Base-by-base conservation (phyloP, 352 stramenopile genomes). In the Phytopythium cucurbitacearum region DNA sequence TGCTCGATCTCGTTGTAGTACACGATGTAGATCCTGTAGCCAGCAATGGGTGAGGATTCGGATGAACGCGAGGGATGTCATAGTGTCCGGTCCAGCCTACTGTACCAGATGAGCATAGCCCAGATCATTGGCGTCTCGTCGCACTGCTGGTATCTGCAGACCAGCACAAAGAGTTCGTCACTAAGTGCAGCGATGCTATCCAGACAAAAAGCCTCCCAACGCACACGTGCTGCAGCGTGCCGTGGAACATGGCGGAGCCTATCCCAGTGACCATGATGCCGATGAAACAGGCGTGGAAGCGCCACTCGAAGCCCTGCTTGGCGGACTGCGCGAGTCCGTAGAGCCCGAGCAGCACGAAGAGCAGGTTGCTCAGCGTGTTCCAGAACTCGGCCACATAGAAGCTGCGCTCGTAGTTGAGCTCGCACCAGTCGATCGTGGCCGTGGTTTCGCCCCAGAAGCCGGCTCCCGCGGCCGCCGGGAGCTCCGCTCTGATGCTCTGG, bases 91-190 rank as follows among this genome's bases (percentile, higher is more conserved):
- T 34, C 15, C 2, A 16, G 33, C 10, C n/a, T 2, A 4, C 62
- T 57, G 48, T 63, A 84, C 71, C 81, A 92, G 33, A 74, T 62
- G 28, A 95, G 63, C 46, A 91, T 81, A 46, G 76, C 79, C 79
- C 80, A 95, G 48, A 95, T 72, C 82, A 92, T 94, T 13, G 84
- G 84, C 53, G 81, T 91, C 65, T 94, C 84, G 52, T 94, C 84
- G 34, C 71, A 90, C 53, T 91, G 84, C 62, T 94, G 84, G 40
- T 87, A 67, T 7, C 65, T 76, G 53, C 52, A 34, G 5, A 21
- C 5, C 9, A 28, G 37, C 5, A 37, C 49, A 47, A 9, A 32
- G 5, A 13, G 11, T 32, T 8, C 6, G 37, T 53, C 11, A 53
- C 21, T 28, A 28, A 28, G 21, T 28, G 21, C 21, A 28, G 21